Evolutionary conservation across 2,329 filamentous ascomycete genomes (phyloP).

Genomic region (Penicillium sp.): DNA sequence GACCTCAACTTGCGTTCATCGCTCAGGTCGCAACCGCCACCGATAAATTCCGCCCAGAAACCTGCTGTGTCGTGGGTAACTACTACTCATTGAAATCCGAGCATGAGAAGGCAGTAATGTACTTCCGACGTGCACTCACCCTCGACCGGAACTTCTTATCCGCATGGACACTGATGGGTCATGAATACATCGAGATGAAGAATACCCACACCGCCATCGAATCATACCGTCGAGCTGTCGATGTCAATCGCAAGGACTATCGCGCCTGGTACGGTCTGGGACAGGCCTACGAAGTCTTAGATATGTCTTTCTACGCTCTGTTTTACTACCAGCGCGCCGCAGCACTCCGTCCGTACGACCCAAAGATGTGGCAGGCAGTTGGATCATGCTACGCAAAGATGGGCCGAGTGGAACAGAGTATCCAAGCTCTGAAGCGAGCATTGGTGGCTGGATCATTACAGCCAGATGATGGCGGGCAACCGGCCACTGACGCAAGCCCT

Average conservation of each 20-base stretch:
- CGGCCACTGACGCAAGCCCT: constrained; percentile 15
- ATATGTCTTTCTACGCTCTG: constrained; percentile 95
- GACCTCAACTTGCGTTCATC: constrained; percentile 87
- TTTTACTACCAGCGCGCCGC: constrained; percentile 98
- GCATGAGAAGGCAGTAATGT: constrained; percentile 97
- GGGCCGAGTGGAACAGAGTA: constrained; percentile 80
- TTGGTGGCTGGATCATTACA: constrained; percentile 85
- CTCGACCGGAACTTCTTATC: constrained; percentile 88
- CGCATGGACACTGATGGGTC: constrained; percentile 98
- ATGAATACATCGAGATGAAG: constrained; percentile 98
- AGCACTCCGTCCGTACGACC: constrained; percentile 88
- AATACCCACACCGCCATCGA: constrained; percentile 98
- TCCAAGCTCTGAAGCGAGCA: constrained; percentile 91
- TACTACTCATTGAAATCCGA: constrained; percentile 93
- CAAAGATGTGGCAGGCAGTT: constrained; percentile 98
- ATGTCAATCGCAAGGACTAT: constrained; percentile 94
- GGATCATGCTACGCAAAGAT: constrained; percentile 90
- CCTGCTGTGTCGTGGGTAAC: constrained; percentile 94
- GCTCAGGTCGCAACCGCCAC: constrained; percentile 87
- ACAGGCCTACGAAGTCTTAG: constrained; percentile 94
- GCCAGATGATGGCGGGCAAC: constrained; percentile 42
- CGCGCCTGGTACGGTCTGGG: constrained; percentile 97
- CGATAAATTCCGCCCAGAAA: constrained; percentile 95
- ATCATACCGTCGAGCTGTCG: constrained; percentile 90
- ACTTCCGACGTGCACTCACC: constrained; percentile 89